Evolutionary conservation across 306 rosid species (phyloP).

Genomic region (Fagus sylvatica): DNA sequence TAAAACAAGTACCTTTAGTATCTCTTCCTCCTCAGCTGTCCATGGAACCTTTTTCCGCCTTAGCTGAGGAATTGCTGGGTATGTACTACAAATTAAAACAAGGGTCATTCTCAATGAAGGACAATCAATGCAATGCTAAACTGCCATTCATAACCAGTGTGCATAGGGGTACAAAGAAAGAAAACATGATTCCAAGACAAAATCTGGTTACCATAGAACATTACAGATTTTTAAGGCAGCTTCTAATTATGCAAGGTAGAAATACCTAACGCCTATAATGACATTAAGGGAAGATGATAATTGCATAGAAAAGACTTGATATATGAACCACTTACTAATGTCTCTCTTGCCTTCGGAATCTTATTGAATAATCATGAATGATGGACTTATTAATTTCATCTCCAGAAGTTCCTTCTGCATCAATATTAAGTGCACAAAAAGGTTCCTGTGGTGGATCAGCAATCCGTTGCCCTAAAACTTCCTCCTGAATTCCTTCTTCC

Average conservation of each 20-base stretch:
- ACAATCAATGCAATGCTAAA: neutral
- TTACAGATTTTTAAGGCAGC: neutral
- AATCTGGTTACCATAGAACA: neutral
- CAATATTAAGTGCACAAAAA: conserved; percentile 30
- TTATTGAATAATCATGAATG: conserved; percentile 32
- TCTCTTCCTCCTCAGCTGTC: conserved; percentile 62
- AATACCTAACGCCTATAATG: conserved; percentile 9
- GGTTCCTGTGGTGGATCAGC: conserved; percentile 19
- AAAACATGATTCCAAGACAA: neutral
- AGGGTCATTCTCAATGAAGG: neutral
- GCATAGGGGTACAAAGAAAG: neutral
- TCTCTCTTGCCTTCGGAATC: conserved; percentile 16
- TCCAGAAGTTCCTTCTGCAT: conserved; percentile 29
- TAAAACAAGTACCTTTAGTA: conserved; percentile 42
- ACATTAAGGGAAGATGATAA: conserved; percentile 8
- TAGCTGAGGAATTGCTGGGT: conserved; percentile 23
- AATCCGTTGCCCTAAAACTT: conserved; percentile 24
- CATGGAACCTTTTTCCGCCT: conserved; percentile 50
- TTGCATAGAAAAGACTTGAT: neutral
- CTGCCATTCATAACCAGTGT: neutral
- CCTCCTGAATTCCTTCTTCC: conserved; percentile 25
- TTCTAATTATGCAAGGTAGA: conserved; percentile 19
- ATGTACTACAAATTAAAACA: conserved; percentile 44
- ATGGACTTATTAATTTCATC: conserved; percentile 26
- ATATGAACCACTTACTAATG: conserved; percentile 43